Evolutionary conservation across 495 filamentous ascomycete species (phyloP).

Genomic region (Usnea hakonensis): DNA sequence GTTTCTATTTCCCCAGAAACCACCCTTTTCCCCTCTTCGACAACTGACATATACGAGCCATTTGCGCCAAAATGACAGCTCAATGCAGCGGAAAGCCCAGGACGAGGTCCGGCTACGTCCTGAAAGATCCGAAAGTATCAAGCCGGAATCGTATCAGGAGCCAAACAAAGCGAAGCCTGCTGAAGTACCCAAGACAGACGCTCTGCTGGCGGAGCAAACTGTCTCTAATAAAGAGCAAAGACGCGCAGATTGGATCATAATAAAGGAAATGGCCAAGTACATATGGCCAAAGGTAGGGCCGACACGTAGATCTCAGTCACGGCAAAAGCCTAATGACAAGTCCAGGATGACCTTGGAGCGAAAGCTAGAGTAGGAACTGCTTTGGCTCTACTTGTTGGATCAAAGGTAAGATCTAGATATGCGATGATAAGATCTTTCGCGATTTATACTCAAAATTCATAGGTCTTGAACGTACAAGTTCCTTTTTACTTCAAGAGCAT

Average conservation of each 20-base stretch:
- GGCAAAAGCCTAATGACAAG: neutral
- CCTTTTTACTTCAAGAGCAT: constrained; percentile 99
- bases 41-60: constrained; percentile 5
- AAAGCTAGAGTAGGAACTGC: constrained; percentile 77
- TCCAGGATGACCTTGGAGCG: constrained; percentile 64
- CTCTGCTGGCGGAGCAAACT: constrained; percentile 48
- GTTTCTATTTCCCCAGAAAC: neutral
- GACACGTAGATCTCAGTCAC: neutral
- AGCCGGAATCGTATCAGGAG: constrained; percentile 22
- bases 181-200: constrained; percentile 35
- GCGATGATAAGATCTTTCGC: neutral
- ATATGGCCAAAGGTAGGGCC: constrained; percentile 79
- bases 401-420: constrained; percentile 51
- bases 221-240: constrained; percentile 73
- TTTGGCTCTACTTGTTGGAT: constrained; percentile 73
- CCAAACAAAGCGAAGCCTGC: constrained; percentile 24
- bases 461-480: constrained; percentile 92
- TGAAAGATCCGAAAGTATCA: constrained; percentile 16
- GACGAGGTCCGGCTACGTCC: constrained; percentile 5
- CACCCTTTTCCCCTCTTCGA: neutral
- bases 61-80: constrained; percentile 10
- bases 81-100: neutral
- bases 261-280: constrained; percentile 94
- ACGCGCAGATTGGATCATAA: constrained; percentile 96
- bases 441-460: constrained; percentile 4